A percentile compares a stretch with the other conserved stretches of the same genome.
Conservation (phyloP, 352 stramenopile species). For the Pythium vanterpoolii region DNA sequence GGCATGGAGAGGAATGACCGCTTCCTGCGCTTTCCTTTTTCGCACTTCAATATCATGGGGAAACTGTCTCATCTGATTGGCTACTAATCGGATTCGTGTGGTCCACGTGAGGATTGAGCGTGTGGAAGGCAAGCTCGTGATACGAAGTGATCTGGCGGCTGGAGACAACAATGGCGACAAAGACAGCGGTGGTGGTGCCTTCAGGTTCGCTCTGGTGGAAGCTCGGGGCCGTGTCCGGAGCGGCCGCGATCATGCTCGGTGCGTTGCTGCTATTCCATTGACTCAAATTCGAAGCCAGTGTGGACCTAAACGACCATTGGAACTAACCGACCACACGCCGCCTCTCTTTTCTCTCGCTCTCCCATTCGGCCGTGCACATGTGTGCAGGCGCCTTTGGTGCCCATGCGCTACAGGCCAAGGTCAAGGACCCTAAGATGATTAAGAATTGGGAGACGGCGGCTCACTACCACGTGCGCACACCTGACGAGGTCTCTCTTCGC, state of each 20-base stretch:
- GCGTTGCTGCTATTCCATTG: not conserved
- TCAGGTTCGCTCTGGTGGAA: constrained; percentile 78
- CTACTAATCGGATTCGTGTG: constrained; percentile 2
- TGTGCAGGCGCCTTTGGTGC: constrained; percentile 70
- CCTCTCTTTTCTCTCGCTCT: not conserved
- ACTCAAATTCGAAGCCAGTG: not conserved
- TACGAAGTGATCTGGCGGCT: not conserved
- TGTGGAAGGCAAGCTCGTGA: not conserved
- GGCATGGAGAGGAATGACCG: too few relatives aligned
- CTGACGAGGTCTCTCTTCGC: not conserved
- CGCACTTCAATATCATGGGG: constrained; percentile 1
- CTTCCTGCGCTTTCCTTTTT: not conserved
- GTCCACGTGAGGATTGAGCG: constrained; percentile 4
- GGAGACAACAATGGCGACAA: constrained; percentile 26
- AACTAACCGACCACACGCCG: not conserved
- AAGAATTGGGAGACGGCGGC: constrained; percentile 85
- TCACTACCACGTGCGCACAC: constrained; percentile 64
- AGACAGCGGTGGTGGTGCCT: constrained; percentile 57
- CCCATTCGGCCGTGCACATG: not conserved
- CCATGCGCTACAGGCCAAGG: constrained; percentile 57
- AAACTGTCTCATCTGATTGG: constrained; percentile 15
- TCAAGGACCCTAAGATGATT: constrained; percentile 75
- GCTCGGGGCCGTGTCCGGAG: constrained; percentile 63
- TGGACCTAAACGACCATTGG: not conserved
- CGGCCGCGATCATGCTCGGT: constrained; percentile 37